Base-by-base conservation (phyloP, 192 early-diverging fungal genomes). In the Glomus cerebriforme region DNA sequence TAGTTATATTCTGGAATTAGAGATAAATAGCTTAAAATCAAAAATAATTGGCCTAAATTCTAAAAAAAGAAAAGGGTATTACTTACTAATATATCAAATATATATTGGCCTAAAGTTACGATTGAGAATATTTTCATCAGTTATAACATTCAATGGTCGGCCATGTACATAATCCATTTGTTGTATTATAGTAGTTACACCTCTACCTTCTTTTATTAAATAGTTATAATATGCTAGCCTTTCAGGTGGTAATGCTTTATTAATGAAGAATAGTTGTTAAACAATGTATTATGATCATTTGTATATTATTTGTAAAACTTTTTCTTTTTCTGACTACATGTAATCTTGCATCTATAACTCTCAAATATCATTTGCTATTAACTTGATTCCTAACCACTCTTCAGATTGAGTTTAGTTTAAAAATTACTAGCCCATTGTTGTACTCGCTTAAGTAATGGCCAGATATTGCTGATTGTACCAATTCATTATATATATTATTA, bases 221-320 rank as follows among this genome's bases (percentile, higher is more conserved):
- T 37, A 54, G 26, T 60, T 60, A n/a, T 7, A 12, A 75, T 75
- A 75, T 12, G 49, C 49, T 74, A 27, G 72, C 24, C 17, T 72
- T 72, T 72, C 70, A 72, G 39, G 19, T 72, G 19, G 70, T 62
- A n/a, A 1, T 60, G 17, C n/a, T 59, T 75, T 31, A 75, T 75
- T 32, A 13, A 75, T 75, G 32, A 54, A 75, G 37, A 75, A 27
- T 34, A 58, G 73, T 75, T 59, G 4, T n/a, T 59, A 60, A 26
- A 75, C 58, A 59, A 24, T 74, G 10, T 31, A 75, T 2, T 3
- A 35, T 73, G 72, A 59, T 59, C 15, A 15, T 1, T 59, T 59
- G 58, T n/a, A 59, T 24, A 59, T 59, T 59, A 13, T 59, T 59
- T 59, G 2, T 39, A 39, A 39, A 5, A 39, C 37, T 7, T 39